A percentile compares a stretch with the other conserved stretches of the same genome.
These are phyloP conservation scores for Centella asiatica DNA, from an alignment of 129 eudicot species.

Conservation along the genomic window DNA sequence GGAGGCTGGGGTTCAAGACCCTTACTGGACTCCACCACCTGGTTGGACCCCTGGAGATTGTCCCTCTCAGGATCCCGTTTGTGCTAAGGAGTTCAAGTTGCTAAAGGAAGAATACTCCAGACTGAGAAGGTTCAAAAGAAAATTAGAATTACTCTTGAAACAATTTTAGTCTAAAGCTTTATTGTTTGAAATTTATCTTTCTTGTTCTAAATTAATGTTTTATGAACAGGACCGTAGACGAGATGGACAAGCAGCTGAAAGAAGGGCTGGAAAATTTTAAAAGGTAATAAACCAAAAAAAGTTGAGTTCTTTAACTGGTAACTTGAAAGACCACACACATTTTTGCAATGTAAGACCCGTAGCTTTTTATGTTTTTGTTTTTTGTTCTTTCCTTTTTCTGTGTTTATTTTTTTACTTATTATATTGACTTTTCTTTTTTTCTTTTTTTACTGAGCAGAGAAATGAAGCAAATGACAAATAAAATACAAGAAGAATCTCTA, in stretches of 20 bases:
- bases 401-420: too few species aligned
- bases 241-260: conserved; percentile 38
- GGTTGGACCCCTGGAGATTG: conserved; percentile 95
- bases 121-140: conserved; percentile 35
- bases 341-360: too few species aligned
- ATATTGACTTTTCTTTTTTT: too few species aligned
- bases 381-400: too few species aligned
- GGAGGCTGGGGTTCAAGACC: conserved; percentile 80
- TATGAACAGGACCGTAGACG: conserved; percentile 30
- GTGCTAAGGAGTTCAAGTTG: conserved; percentile 54
- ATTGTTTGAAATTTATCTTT: background rate
- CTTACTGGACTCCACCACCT: conserved; percentile 95
- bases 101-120: conserved; percentile 40
- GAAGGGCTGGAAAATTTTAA: conserved; percentile 52
- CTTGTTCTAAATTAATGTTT: background rate
- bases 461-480: conserved; percentile 27
- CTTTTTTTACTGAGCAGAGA: conserved; percentile 38
- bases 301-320: background rate
- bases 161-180: too few species aligned
- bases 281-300: conserved; percentile 34
- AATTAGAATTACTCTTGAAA: too few species aligned
- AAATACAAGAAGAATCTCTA: conserved; percentile 22
- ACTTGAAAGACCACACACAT: background rate
- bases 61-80: conserved; percentile 63
- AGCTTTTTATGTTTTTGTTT: too few species aligned